Percentiles rank a stretch among this genome's conserved stretches.
Evolutionary conservation across 805 yeast genomes (phyloP).

Genomic region (Metschnikowia vanudenii): DNA sequence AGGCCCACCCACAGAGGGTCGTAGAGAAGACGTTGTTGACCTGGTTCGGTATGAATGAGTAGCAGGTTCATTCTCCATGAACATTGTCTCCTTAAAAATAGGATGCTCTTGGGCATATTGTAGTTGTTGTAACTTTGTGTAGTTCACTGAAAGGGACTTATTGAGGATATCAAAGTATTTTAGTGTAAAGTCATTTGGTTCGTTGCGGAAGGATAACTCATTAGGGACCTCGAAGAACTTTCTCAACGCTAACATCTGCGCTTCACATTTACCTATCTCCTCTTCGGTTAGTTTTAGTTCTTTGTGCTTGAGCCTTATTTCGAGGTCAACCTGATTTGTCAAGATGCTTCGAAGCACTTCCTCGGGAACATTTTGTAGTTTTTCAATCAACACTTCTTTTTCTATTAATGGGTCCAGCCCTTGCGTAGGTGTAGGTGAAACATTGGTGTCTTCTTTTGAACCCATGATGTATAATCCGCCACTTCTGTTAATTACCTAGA

Average conservation of each 20-base stretch:
- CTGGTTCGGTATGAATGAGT: conserved; percentile 44
- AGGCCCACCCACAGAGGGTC: conserved; percentile 41
- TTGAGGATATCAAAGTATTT: conserved; percentile 41
- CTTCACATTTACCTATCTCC: conserved; percentile 57
- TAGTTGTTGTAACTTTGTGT: conserved; percentile 26
- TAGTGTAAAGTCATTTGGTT: conserved; percentile 45
- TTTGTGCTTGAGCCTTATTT: conserved; percentile 57
- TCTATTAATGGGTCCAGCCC: conserved; percentile 13
- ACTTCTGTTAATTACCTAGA: background rate
- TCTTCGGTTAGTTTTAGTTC: conserved; percentile 50
- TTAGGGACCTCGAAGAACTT: conserved; percentile 44
- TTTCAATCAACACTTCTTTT: conserved; percentile 16
- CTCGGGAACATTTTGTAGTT: conserved; percentile 20
- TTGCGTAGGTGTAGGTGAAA: background rate
- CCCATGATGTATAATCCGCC: background rate
- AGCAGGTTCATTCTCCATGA: conserved; percentile 11
- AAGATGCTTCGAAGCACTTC: conserved; percentile 26
- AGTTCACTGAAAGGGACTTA: conserved; percentile 33
- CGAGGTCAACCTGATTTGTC: conserved; percentile 53
- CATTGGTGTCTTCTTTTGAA: background rate
- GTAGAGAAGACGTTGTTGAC: conserved; percentile 51
- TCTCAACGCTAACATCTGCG: conserved; percentile 53
- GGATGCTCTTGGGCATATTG: conserved; percentile 16
- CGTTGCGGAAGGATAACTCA: conserved; percentile 38
- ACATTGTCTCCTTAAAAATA: conserved; percentile 14